These are phyloP conservation scores for Coemansia sp. DNA, from an alignment of 192 early-diverging fungal genomes.

Conservation along the genomic window DNA sequence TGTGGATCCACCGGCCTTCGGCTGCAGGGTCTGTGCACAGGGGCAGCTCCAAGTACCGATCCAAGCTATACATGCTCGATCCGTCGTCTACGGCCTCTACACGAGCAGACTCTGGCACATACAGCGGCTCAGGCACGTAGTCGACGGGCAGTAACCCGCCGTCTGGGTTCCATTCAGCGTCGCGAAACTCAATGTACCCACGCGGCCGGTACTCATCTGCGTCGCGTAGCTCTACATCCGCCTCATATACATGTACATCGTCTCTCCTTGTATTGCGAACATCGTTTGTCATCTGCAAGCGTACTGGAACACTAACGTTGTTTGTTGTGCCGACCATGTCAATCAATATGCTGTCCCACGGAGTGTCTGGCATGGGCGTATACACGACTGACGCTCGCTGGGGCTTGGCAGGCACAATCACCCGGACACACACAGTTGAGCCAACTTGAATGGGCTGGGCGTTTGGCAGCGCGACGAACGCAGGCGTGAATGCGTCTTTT, in stretches of 20 bases:
- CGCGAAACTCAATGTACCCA: slow-evolving; percentile 45
- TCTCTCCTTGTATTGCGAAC: slow-evolving; percentile 22
- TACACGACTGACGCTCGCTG: background rate
- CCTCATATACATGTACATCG: slow-evolving; percentile 54
- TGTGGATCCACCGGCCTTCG: slow-evolving; percentile 51
- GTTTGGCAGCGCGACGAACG: slow-evolving; percentile 20
- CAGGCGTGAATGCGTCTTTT: slow-evolving; percentile 4
- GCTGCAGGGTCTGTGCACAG: slow-evolving; percentile 34
- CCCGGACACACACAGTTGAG: slow-evolving; percentile 43
- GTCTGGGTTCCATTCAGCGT: slow-evolving; percentile 56
- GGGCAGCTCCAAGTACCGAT: slow-evolving; percentile 44
- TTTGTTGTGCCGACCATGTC: slow-evolving; percentile 19
- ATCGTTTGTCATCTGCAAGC: slow-evolving; percentile 3
- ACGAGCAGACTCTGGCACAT: slow-evolving; percentile 8
- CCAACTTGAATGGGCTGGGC: slow-evolving; percentile 2
- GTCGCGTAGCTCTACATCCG: slow-evolving; percentile 45
- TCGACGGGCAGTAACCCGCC: slow-evolving; percentile 17
- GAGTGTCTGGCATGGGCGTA: slow-evolving; percentile 17
- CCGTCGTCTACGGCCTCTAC: slow-evolving; percentile 1
- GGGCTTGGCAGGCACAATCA: slow-evolving; percentile 38
- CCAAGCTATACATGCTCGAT: slow-evolving; percentile 7
- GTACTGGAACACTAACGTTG: slow-evolving; percentile 24
- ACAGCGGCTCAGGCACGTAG: slow-evolving; percentile 37
- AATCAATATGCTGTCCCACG: slow-evolving; percentile 47
- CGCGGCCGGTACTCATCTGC: slow-evolving; percentile 32